A percentile compares a stretch with the other conserved stretches of the same genome.
Conservation (phyloP, 2,329 filamentous ascomycete genomes). For the Ascochyta koolunga region DNA sequence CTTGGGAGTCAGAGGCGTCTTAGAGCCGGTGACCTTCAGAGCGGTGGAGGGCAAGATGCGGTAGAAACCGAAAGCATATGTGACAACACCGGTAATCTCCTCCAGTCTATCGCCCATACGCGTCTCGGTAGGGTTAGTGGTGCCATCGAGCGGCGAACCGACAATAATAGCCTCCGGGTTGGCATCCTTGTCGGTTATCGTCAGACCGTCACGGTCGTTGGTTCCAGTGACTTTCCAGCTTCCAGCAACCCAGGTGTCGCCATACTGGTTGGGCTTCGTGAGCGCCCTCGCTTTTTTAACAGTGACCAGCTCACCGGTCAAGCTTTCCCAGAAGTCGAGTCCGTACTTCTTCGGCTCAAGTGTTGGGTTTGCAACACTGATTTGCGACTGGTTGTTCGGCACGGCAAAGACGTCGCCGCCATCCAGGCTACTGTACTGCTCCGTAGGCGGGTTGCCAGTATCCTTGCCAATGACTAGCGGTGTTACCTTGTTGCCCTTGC, state of each 20-base stretch:
- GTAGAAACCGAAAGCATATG: conserved; percentile 72
- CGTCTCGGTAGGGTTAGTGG: conserved; percentile 62
- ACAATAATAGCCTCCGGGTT: conserved; percentile 74
- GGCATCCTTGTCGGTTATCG: conserved; percentile 64
- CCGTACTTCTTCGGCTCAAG: conserved; percentile 68
- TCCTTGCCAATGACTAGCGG: conserved; percentile 67
- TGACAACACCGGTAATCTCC: conserved; percentile 72
- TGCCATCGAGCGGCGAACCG: conserved; percentile 68
- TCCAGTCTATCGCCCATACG: conserved; percentile 69
- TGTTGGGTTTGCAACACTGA: conserved; percentile 66
- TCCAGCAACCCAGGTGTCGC: conserved; percentile 73
- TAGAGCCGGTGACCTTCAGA: conserved; percentile 55
- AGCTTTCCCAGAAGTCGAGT: conserved; percentile 75
- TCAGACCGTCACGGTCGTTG: conserved; percentile 69
- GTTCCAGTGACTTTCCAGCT: conserved; percentile 67
- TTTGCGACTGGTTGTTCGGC: conserved; percentile 65
- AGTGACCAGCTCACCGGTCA: conserved; percentile 71
- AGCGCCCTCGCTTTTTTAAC: conserved; percentile 63
- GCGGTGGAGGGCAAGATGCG: conserved; percentile 68
- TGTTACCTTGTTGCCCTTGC: conserved; percentile 60
- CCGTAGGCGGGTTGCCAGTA: conserved; percentile 63
- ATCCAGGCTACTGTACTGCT: conserved; percentile 67
- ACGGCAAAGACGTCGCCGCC: conserved; percentile 68
- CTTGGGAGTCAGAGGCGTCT: conserved; percentile 55
- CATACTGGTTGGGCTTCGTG: conserved; percentile 66